Base-by-base conservation (phyloP, 1,139 yeast genomes). In the Scheffersomyces parashehatae region DNA sequence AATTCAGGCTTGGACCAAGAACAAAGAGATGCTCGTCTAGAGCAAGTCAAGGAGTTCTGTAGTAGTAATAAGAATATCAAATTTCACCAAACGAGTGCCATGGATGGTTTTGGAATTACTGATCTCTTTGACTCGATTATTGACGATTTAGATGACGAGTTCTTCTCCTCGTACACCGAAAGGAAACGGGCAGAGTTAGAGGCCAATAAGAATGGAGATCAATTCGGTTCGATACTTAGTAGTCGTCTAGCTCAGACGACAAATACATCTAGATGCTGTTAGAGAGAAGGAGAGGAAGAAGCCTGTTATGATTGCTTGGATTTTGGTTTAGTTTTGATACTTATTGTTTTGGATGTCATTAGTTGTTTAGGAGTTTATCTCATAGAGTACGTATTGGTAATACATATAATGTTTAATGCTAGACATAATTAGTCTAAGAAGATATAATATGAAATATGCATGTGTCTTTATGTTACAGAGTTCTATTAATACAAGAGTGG, bases 51-150 rank as follows among this genome's bases (percentile, higher is more conserved):
- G 11, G 41, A 28, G 20, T 52, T 51, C 35, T 46, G 50, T 28
- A 34, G 32, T 5, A 37, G 24, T 4, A 37, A 46, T 29, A 36
- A 29, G 12, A 16, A 37, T 3, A 33, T 42, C 16, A 38, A 51
- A 30, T 53, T 67, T 14, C 65, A 65, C 46, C 44, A 55, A 29
- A 75, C 82, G 3, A 77, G 83, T 57, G 76, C 83, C 11, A 77
- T 74, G 51, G 54, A 65, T 2, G 80, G 81, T 26, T 55, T 58
- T 1, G 82, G 82, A 0, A 60, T 80, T 3, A 36, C 39, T 0
- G 73, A 67, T 26, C 48, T 79, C 29, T 80, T 80, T 53, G 68
- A 71, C 40, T 56, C 59, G 26, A 64, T 79, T 2, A 62, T 75
- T 2, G 68, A 67, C 11, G 65, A 56, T 10, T 78, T 88, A 1